Conservation (phyloP, 2,329 filamentous ascomycete species). For the Calonectria montana region DNA sequence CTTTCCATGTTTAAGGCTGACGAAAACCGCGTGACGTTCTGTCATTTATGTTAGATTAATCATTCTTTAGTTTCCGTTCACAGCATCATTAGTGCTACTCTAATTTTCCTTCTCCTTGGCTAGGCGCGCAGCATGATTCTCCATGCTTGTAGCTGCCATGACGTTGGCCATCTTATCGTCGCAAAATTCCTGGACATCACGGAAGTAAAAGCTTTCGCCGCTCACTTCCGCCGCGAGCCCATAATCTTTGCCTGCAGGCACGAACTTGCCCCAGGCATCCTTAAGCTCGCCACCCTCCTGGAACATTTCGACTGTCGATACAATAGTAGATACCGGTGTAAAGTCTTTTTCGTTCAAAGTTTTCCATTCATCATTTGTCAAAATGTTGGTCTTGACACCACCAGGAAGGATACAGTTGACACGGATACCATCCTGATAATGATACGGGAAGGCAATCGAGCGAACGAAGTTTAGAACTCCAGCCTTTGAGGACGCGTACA, state of each 20-base stretch:
- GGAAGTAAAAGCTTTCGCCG: conserved; percentile 45
- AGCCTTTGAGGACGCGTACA: conserved; percentile 15
- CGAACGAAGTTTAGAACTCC: conserved; percentile 19
- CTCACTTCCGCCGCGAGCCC: conserved; percentile 15
- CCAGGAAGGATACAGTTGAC: conserved; percentile 17
- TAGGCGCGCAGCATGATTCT: conserved; percentile 11
- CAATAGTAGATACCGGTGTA: conserved; percentile 7
- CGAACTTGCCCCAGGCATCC: neutral
- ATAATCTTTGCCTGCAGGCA: neutral
- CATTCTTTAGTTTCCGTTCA: neutral
- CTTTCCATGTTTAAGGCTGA: too few relatives aligned
- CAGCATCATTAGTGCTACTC: neutral
- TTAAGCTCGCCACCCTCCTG: neutral
- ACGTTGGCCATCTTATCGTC: conserved; percentile 38
- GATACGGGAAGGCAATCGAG: conserved; percentile 11
- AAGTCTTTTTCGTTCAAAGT: conserved; percentile 12
- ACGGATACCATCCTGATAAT: conserved; percentile 11
- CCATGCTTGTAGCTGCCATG: conserved; percentile 31
- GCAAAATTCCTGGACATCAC: conserved; percentile 36
- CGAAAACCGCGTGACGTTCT: too few relatives aligned
- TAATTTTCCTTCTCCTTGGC: neutral
- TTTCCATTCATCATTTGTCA: conserved; percentile 1
- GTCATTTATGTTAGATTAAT: too few relatives aligned
- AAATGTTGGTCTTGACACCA: conserved; percentile 3
- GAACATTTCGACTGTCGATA: conserved; percentile 2